Conservation (phyloP, 305 asterid species). For the Plantago coronopus region DNA sequence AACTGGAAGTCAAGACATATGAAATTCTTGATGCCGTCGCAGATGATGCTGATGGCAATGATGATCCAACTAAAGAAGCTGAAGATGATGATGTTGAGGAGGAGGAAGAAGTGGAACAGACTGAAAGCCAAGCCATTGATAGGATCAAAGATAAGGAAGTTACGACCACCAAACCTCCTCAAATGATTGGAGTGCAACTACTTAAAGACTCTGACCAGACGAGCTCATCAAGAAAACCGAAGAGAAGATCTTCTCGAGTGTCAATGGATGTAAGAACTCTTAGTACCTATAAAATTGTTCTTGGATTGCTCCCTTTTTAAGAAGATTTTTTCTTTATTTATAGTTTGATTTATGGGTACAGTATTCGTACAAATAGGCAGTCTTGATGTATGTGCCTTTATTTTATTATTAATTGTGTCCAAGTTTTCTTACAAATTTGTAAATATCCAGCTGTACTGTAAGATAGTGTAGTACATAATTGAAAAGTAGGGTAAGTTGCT, state of each 20-base stretch:
- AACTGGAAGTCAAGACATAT: conserved; percentile 43
- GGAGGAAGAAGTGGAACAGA: conserved; percentile 78
- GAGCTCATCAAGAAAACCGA: conserved; percentile 70
- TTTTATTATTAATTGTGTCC: too few relatives aligned
- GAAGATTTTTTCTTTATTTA: background rate
- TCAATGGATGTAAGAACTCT: conserved; percentile 57
- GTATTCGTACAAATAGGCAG: too few relatives aligned
- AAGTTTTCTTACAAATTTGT: too few relatives aligned
- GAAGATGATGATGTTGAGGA: conserved; percentile 59
- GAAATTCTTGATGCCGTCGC: conserved; percentile 49
- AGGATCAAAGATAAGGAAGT: conserved; percentile 79
- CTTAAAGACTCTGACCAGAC: conserved; percentile 76
- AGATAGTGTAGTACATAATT: too few relatives aligned
- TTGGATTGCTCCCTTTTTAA: background rate
- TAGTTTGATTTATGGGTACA: too few relatives aligned
- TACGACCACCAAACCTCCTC: conserved; percentile 76
- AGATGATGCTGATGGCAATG: conserved; percentile 66
- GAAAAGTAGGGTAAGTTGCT: too few relatives aligned
- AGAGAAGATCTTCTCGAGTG: conserved; percentile 60
- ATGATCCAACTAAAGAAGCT: conserved; percentile 45
- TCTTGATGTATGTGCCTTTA: too few relatives aligned
- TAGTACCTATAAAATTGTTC: conserved; percentile 3
- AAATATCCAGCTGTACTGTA: too few relatives aligned
- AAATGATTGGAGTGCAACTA: conserved; percentile 96
- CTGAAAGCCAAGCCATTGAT: conserved; percentile 70